Base-by-base conservation (phyloP, 2,329 filamentous ascomycete species). In the Pyrenophora teres region DNA sequence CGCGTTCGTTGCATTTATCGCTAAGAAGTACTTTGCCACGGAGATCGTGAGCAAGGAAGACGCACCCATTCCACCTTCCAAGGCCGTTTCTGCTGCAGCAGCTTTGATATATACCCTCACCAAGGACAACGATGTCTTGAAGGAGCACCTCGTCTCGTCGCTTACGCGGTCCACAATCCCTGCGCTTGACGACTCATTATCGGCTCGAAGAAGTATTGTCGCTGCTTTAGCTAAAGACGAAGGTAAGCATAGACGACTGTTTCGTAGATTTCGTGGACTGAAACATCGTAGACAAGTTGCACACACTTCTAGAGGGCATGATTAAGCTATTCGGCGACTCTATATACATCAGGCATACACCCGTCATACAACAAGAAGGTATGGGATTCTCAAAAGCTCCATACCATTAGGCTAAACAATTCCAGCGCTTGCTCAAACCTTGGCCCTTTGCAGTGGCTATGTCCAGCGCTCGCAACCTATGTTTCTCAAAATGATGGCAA, bases 321-420 rank as follows among this genome's bases (percentile, higher is more conserved):
- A 76, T 96, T 41, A 78, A 78, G 33, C 83, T 88, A 41, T 96
- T 97, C 71, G 90, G 90, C 1, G 92, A 97, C 63, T 85, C 88
- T 42, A 78, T 97, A 9, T 96, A 92, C 65, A 91, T 97, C 62
- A 89, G 85, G 51, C 92, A 97, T 72, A 84, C 88, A 0, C 87
- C 92, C 4, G 83, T 89, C n/a, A 69, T 94, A 33, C 89, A 92
- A 65, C 94, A 99, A 80, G 90, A 97, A 81, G 88, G 91, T 89
- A 75, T 38, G 50, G 21, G 6, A 15, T 15, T 15, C 15, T 15
- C 15, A 15, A n/a, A 10, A 21, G 16, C 16, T 30, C 16, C 2
- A 4, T 9, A 13, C 2, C 2, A 7, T 9, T 3, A 71, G 50
- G 72, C 64, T 64, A 19, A 60, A 40, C 21, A 6, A 23, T 6